Percentiles rank a stretch among this genome's conserved stretches.
phyloP scores from a whole-genome alignment of 2,329 filamentous ascomycete species.

The Emydomyces testavorans region DNA sequence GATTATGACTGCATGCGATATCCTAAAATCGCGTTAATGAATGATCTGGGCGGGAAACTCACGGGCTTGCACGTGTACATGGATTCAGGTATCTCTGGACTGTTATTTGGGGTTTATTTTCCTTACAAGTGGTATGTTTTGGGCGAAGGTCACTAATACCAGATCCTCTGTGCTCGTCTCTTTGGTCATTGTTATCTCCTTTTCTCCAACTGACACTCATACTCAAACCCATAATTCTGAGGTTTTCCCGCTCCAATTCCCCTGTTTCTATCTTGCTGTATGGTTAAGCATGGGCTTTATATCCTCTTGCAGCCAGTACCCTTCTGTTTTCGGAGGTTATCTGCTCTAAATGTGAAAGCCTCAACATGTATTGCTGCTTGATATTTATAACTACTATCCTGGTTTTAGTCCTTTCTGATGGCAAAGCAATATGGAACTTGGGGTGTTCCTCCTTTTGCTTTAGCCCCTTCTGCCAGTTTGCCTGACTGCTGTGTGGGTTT shows the following conservation, averaged over 20 bases:
- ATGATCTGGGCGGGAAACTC: slow-evolving; percentile 2
- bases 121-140: background rate
- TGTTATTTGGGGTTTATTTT: background rate
- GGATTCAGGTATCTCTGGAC: background rate
- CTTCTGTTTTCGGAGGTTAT: background rate
- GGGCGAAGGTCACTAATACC: background rate
- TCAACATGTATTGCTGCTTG: background rate
- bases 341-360: background rate
- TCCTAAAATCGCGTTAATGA: background rate
- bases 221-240: background rate
- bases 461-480: too few species aligned
- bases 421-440: background rate
- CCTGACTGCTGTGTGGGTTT: too few species aligned
- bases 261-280: background rate
- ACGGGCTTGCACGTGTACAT: background rate
- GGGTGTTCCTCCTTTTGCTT: too few species aligned
- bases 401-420: background rate
- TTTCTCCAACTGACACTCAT: background rate
- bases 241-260: background rate
- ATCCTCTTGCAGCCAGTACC: background rate
- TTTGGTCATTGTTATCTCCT: too few species aligned
- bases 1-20: slow-evolving; percentile 4
- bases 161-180: too few species aligned
- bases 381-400: background rate
- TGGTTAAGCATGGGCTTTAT: background rate